Base-by-base conservation (phyloP, 2,329 filamentous ascomycete genomes). In the Pseudocercospora fuligena region DNA sequence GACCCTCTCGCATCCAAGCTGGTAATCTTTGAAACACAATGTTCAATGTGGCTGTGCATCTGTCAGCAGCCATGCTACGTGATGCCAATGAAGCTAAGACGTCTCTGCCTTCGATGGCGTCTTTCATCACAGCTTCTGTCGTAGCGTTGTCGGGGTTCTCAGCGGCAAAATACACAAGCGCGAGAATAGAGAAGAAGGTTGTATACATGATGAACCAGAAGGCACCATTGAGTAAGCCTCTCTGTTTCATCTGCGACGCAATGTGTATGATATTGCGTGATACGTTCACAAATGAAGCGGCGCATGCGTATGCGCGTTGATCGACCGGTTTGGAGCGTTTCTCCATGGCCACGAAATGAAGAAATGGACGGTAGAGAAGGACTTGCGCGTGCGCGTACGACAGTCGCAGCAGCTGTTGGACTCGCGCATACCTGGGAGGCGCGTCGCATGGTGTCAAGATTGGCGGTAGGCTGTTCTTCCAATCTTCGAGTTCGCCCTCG, bases 121-220 rank as follows among this genome's bases (percentile, higher is more conserved):
- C 94, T 61, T 90, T 90, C 66, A 97, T 82, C 23, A 97, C 90
- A 68, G 97, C 93, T 60, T 90, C 86, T 5, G 90, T 89, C 1
- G 90, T 91, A 3, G 86, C 82, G 74, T 91, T 92, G 67, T 92
- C 88, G 0, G 91, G 90, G 70, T 94, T 94, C 76, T 94, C 92
- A 14, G 93, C 82, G 0, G 91, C 90, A 75, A 91, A 94, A 75
- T 92, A 95, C 0, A 94, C 84, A 54, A 95, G 82, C 0, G 92
- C 92, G 33, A 95, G 82, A 33, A 94, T 90, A 14, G 91, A 89
- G 75, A 93, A 94, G 80, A 93, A 94, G 16, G 92, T 90, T 2
- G 91, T 93, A 75, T 93, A 94, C 76, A 94, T 88, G 71, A 92
- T 91, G 75, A 94, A 94, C 92, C 92, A 95, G 78, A 93, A 94